These are phyloP conservation scores for Syzygium syzygioides DNA, from an alignment of 441 rosid species.

Conservation along the genomic window DNA sequence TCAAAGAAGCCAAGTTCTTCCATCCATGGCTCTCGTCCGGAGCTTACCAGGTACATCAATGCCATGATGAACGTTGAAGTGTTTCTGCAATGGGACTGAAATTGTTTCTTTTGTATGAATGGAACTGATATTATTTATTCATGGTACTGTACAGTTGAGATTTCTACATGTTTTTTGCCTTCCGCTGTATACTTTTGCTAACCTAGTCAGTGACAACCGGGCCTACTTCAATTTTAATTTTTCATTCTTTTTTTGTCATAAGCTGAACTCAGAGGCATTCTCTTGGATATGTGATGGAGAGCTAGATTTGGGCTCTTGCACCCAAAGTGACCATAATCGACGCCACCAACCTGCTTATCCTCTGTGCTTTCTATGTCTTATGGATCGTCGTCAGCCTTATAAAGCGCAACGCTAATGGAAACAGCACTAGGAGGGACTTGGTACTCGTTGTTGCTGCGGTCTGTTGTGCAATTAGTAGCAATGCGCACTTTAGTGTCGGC, in stretches of 20 bases:
- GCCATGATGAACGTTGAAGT: not conserved
- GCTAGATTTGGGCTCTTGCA: not conserved
- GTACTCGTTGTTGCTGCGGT: fast-evolving
- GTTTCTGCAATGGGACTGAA: not conserved
- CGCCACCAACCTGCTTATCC: not conserved
- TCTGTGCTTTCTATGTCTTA: not conserved
- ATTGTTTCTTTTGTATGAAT: not conserved
- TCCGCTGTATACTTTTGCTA: not conserved
- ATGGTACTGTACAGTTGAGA: not conserved
- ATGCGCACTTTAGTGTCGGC: not conserved
- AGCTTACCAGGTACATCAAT: not conserved
- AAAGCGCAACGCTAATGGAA: not conserved
- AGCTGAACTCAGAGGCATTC: not conserved
- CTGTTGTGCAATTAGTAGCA: not conserved
- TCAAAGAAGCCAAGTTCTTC: not conserved
- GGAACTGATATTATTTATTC: not conserved
- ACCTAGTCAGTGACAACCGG: not conserved
- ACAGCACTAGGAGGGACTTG: not conserved
- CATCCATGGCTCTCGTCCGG: not conserved
- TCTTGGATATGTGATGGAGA: not conserved
- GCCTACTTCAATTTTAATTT: not conserved
- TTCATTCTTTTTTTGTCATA: not conserved
- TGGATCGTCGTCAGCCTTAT: not conserved
- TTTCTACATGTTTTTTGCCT: not conserved
- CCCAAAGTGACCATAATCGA: not conserved